Evolutionary conservation across 441 rosid species (phyloP).

Genomic region (Populus hybrid): DNA sequence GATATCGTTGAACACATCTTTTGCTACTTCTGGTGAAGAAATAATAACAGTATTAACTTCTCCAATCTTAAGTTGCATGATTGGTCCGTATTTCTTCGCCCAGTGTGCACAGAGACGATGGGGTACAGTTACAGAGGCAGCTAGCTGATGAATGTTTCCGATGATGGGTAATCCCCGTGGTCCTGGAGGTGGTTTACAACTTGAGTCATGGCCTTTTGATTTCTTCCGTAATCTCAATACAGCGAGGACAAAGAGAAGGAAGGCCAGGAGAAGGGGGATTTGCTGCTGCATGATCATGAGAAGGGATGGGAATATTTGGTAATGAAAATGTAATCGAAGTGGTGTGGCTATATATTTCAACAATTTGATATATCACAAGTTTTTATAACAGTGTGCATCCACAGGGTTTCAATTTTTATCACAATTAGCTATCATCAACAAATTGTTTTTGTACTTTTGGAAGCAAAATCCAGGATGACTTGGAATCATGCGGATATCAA

Average conservation of each 20-base stretch:
- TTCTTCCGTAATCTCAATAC: too few relatives aligned
- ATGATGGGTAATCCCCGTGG: conserved; percentile 20
- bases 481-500: not conserved
- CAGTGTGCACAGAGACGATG: conserved; percentile 18
- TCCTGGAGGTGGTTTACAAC: conserved; percentile 11
- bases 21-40: conserved; percentile 26
- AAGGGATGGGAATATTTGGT: too few relatives aligned
- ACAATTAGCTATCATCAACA: not conserved
- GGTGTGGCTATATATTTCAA: too few relatives aligned
- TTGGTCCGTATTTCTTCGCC: conserved; percentile 23
- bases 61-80: conserved; percentile 38
- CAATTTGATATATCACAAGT: too few relatives aligned
- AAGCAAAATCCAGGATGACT: not conserved
- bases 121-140: conserved; percentile 17
- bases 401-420: not conserved
- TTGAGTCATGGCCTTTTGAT: too few relatives aligned
- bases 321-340: too few relatives aligned
- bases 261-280: too few relatives aligned
- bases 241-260: too few relatives aligned
- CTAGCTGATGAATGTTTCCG: conserved; percentile 32
- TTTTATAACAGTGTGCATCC: too few relatives aligned
- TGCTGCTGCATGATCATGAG: too few relatives aligned
- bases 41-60: conserved; percentile 28
- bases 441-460: not conserved
- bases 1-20: conserved; percentile 25